A percentile compares a stretch with the other conserved stretches of the same genome.
phyloP scores from a whole-genome alignment of 257 asterid species.

The Handroanthus guayacan region DNA sequence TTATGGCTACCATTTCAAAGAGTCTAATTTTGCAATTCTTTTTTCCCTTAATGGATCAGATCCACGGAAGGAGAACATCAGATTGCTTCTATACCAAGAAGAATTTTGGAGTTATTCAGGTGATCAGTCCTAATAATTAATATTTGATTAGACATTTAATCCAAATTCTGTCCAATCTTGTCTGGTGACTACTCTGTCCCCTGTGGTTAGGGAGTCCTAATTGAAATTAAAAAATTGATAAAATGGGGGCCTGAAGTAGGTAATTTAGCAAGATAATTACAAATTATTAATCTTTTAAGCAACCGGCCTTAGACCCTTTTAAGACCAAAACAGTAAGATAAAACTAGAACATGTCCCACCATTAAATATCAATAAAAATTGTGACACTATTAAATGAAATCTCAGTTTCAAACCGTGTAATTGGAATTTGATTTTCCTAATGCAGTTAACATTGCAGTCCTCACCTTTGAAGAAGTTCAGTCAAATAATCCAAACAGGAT shows the following conservation, averaged over 20 bases:
- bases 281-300: neutral
- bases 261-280: no score
- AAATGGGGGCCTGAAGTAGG: neutral
- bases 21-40: slow-evolving; percentile 19
- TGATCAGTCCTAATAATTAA: slow-evolving; percentile 23
- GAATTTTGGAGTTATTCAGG: slow-evolving; percentile 18
- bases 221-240: neutral
- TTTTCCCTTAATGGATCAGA: slow-evolving; percentile 9
- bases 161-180: slow-evolving; percentile 43
- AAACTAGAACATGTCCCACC: no score
- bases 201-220: slow-evolving; percentile 32
- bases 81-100: neutral
- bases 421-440: no score
- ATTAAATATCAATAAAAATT: no score
- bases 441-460: no score
- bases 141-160: slow-evolving; percentile 32
- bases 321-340: no score
- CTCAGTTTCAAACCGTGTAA: no score
- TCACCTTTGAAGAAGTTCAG: no score
- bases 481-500: no score
- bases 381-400: no score
- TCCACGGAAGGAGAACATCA: neutral
- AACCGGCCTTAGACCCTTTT: no score
- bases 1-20: slow-evolving; percentile 15
- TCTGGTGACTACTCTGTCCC: slow-evolving; percentile 33